phyloP scores from a whole-genome alignment of 2,329 filamentous ascomycete species.

The Cucurbitaria berberidis region DNA sequence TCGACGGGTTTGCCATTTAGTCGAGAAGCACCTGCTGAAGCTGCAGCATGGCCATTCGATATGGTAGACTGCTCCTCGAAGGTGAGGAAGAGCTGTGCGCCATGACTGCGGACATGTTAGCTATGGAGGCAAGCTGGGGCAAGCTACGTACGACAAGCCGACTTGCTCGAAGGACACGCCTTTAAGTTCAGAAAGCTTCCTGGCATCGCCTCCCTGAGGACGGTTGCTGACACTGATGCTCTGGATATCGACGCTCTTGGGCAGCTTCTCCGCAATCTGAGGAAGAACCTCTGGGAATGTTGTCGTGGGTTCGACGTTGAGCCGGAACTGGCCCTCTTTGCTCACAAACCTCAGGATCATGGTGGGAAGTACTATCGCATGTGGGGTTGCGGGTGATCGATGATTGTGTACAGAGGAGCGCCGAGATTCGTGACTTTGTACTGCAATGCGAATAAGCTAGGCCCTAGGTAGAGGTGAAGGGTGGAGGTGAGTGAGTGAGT shows the following conservation, averaged over 20 bases:
- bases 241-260: conserved; percentile 59
- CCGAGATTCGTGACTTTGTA: conserved; percentile 1
- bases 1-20: conserved; percentile 80
- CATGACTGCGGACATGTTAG: conserved; percentile 67
- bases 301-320: conserved; percentile 76
- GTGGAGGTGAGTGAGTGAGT: conserved; percentile 8
- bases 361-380: conserved; percentile 8
- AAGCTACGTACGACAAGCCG: conserved; percentile 58
- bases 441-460: conserved; percentile 1
- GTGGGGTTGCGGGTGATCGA: neutral
- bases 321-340: conserved; percentile 89
- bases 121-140: conserved; percentile 4
- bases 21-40: conserved; percentile 59
- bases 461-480: conserved; percentile 17
- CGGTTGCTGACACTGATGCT: conserved; percentile 66
- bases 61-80: conserved; percentile 68
- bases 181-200: conserved; percentile 58
- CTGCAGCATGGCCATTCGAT: conserved; percentile 57
- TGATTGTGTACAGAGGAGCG: neutral
- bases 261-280: conserved; percentile 66
- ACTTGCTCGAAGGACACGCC: conserved; percentile 64
- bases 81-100: conserved; percentile 86
- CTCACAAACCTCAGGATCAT: conserved; percentile 90
- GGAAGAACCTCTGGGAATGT: conserved; percentile 68
- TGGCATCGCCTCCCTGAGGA: conserved; percentile 64